Evolutionary conservation across 1,284 basidiomycete species (phyloP).

Genomic region (Ustilago loliicola): DNA sequence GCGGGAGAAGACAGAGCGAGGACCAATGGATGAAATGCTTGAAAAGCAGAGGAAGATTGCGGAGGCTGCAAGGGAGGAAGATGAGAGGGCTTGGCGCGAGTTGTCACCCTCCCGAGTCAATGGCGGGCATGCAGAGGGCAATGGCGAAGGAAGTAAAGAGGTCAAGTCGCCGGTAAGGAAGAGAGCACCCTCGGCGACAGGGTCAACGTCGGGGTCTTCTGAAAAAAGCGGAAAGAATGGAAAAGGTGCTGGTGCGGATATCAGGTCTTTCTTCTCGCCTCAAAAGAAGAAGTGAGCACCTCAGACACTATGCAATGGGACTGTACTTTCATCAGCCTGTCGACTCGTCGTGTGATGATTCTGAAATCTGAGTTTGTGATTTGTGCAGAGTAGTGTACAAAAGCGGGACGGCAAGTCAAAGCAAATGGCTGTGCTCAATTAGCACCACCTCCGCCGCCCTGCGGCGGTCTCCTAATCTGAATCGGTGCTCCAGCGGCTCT

Average conservation of each 20-base stretch:
- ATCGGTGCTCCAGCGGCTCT: conserved; percentile 34
- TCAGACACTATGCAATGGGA: background rate
- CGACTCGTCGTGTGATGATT: background rate
- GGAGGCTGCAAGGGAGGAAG: conserved; percentile 7
- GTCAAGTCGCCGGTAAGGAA: conserved; percentile 1
- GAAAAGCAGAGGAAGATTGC: conserved; percentile 25
- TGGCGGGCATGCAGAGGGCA: background rate
- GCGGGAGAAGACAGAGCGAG: conserved; percentile 18
- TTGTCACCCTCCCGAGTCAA: conserved; percentile 5
- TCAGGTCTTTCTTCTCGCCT: conserved; percentile 42
- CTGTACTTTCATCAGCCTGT: background rate
- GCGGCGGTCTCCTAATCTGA: conserved; percentile 11
- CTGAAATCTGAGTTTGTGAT: background rate
- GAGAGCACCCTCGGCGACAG: background rate
- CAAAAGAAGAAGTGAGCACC: conserved; percentile 12
- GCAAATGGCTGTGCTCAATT: background rate
- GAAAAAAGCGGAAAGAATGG: conserved; percentile 1
- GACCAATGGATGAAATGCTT: conserved; percentile 29
- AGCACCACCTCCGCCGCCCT: conserved; percentile 5
- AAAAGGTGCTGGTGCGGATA: conserved; percentile 24
- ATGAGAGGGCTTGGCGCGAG: conserved; percentile 20
- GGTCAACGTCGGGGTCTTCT: background rate
- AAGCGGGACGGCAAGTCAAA: background rate
- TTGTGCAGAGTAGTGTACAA: background rate
- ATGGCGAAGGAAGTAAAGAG: background rate